Conservation (phyloP, 202 grass and related monocot species). For the Musa balbisiana region DNA sequence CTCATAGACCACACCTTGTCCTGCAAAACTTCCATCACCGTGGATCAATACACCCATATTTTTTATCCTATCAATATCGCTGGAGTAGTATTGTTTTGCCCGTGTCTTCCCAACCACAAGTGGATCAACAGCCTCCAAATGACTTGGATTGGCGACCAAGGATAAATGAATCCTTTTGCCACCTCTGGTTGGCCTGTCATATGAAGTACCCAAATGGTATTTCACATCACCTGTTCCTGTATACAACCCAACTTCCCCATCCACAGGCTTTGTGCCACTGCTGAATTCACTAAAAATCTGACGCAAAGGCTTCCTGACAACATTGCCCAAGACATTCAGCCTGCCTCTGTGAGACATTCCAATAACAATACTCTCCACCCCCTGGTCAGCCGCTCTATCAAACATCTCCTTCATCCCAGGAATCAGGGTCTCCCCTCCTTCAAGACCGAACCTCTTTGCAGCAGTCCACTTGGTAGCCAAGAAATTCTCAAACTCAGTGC, state of each 20-base stretch:
- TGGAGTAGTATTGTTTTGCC: slow-evolving; percentile 82
- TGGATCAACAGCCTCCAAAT: slow-evolving; percentile 80
- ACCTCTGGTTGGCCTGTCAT: slow-evolving; percentile 74
- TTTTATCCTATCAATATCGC: slow-evolving; percentile 76
- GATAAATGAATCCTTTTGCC: slow-evolving; percentile 81
- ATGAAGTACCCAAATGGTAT: slow-evolving; percentile 90
- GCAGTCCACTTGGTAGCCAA: slow-evolving; percentile 88
- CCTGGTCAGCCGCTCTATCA: slow-evolving; percentile 57
- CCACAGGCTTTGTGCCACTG: slow-evolving; percentile 74
- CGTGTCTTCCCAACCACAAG: slow-evolving; percentile 79
- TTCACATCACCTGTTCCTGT: slow-evolving; percentile 92
- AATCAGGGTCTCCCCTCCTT: slow-evolving; percentile 81
- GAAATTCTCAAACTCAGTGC: slow-evolving; percentile 92
- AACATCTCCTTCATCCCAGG: slow-evolving; percentile 99
- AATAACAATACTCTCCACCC: slow-evolving; percentile 85
- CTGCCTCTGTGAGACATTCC: slow-evolving; percentile 95
- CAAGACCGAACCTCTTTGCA: slow-evolving; percentile 85
- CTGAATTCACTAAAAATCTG: slow-evolving; percentile 95
- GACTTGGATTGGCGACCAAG: slow-evolving; percentile 81
- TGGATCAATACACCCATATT: slow-evolving; percentile 76
- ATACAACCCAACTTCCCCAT: slow-evolving; percentile 70
- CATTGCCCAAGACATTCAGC: slow-evolving; percentile 83
- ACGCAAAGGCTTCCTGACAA: slow-evolving; percentile 68
- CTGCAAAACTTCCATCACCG: slow-evolving; percentile 92
- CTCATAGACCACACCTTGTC: slow-evolving; percentile 87